phyloP scores from a whole-genome alignment of 345 rosid genomes.

The Eucalyptus melliodora region DNA sequence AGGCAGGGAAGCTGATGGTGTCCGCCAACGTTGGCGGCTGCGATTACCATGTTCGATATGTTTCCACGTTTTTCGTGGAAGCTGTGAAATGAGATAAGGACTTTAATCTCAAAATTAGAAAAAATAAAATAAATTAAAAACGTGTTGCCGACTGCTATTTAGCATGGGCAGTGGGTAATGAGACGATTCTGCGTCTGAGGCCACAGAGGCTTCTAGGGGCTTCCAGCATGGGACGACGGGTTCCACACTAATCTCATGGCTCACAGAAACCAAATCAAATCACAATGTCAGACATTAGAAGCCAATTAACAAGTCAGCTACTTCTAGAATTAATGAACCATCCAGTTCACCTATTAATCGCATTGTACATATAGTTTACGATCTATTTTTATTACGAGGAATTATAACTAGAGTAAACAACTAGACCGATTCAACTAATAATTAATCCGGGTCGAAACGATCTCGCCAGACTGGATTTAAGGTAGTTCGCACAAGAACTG shows the following conservation, averaged over 20 bases:
- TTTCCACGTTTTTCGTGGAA: not conserved
- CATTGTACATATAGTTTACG: not conserved
- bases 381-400: not conserved
- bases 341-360: not conserved
- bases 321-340: not conserved
- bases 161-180: not conserved
- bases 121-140: not conserved
- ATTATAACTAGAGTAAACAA: accelerated
- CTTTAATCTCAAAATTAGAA: not conserved
- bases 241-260: not conserved
- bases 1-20: not conserved
- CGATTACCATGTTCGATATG: not conserved
- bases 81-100: not conserved
- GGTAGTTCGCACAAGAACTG: too few species aligned
- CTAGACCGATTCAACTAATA: not conserved
- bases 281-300: not conserved
- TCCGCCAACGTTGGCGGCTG: not conserved
- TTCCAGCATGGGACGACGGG: not conserved
- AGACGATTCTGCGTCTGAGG: not conserved
- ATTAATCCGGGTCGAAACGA: accelerated
- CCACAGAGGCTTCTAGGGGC: not conserved
- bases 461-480: accelerated
- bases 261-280: not conserved
- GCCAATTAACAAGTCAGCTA: not conserved
- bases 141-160: not conserved